Percentiles rank a stretch among this genome's conserved stretches.
Conservation (phyloP, 139 green algal species). For the Micractinium conductrix region DNA sequence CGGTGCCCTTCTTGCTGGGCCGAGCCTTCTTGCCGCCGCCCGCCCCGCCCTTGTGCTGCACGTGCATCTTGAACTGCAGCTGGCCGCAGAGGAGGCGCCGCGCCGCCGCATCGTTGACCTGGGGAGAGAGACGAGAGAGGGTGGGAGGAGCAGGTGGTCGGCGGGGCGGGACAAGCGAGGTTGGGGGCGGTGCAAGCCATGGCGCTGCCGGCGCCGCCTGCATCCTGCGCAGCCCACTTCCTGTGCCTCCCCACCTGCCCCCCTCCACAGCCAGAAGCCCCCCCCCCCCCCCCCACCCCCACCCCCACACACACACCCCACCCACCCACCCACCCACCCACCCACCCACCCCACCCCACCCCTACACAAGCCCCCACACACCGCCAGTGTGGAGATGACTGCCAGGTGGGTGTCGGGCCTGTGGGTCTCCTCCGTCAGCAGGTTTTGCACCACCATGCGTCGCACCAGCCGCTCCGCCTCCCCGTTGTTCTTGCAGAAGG, state of each 20-base stretch:
- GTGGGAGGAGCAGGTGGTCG: not conserved
- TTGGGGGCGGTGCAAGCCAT: not conserved
- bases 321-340: not conserved
- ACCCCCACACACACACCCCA: not conserved
- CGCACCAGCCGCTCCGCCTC: slow-evolving; percentile 63
- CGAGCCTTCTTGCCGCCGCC: not conserved
- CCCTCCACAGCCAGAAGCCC: not conserved
- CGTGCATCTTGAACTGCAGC: slow-evolving; percentile 21
- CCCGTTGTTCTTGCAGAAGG: slow-evolving; percentile 36
- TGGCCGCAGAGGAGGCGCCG: not conserved
- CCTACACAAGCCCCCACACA: not conserved
- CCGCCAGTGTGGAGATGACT: slow-evolving; percentile 32
- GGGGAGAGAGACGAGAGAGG: not conserved
- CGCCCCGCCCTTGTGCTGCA: slow-evolving; percentile 5
- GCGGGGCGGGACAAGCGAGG: not conserved
- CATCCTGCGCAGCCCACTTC: too few relatives aligned
- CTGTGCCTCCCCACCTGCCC: too few relatives aligned
- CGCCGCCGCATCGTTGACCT: slow-evolving; percentile 29
- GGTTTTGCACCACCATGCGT: slow-evolving; percentile 50
- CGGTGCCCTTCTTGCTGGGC: not conserved
- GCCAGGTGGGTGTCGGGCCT: slow-evolving; percentile 40
- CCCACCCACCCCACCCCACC: not conserved
- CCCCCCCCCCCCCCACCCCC: not conserved
- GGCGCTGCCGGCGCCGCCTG: too few relatives aligned
- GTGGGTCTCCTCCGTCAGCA: slow-evolving; percentile 62